Percentiles rank a stretch among this genome's conserved stretches.
Evolutionary conservation across 371 early-diverging fungal genomes (phyloP).

Genomic region (Chytridiales sp.): DNA sequence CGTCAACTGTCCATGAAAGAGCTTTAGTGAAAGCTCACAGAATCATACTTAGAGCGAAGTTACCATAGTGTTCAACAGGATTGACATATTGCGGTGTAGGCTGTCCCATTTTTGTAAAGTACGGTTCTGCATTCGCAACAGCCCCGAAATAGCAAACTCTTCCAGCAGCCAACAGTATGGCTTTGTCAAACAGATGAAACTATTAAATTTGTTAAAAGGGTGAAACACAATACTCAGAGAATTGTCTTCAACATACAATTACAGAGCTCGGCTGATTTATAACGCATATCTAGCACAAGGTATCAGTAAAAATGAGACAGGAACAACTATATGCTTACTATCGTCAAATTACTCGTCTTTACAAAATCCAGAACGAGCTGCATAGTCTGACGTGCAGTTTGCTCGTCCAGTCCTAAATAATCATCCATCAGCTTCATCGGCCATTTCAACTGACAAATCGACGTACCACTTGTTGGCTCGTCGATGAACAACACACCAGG

Average conservation of each 20-base stretch:
- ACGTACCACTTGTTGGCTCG: too few species aligned
- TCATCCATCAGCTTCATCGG: too few species aligned
- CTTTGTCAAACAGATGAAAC: conserved; percentile 38
- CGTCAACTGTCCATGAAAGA: conserved; percentile 4
- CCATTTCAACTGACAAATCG: too few species aligned
- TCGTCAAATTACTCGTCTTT: conserved; percentile 22
- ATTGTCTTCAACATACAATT: too few species aligned
- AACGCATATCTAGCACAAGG: too few species aligned
- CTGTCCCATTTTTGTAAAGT: conserved; percentile 24
- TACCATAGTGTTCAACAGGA: conserved; percentile 25
- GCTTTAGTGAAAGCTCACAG: neutral
- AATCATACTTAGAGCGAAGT: neutral
- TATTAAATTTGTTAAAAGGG: too few species aligned
- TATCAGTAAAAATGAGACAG: too few species aligned
- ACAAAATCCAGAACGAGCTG: conserved; percentile 20
- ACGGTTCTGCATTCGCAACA: conserved; percentile 10
- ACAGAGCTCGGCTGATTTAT: conserved; percentile 34
- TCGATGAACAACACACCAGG: too few species aligned
- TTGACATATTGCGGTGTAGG: conserved; percentile 23
- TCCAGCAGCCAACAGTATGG: conserved; percentile 29
- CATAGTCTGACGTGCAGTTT: conserved; percentile 22
- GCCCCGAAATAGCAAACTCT: conserved; percentile 38
- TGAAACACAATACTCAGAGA: too few species aligned
- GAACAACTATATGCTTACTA: too few species aligned
- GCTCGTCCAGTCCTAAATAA: neutral